phyloP scores from a whole-genome alignment of 225 moss, liverwort and hornwort species.

The Pseudisothecium myosuroides region DNA sequence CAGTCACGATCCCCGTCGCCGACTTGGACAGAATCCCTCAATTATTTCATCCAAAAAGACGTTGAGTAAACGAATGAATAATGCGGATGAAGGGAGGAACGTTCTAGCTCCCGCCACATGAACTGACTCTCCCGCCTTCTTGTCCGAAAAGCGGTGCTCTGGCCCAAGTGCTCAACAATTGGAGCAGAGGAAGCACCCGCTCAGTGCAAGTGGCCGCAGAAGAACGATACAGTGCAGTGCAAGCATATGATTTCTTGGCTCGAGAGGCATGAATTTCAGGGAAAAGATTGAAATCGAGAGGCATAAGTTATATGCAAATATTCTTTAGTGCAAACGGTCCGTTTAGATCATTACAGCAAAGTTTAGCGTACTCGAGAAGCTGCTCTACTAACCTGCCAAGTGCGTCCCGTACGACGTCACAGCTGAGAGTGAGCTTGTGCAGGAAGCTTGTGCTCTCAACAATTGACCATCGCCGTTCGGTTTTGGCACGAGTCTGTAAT shows the following conservation, averaged over 20 bases:
- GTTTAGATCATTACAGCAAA: not conserved
- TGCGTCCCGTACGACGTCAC: not conserved
- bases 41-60: not conserved
- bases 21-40: not conserved
- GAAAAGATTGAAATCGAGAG: not conserved
- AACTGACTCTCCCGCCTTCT: not conserved
- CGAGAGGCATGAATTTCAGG: not conserved
- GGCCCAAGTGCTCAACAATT: not conserved
- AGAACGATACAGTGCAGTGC: no score
- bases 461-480: not conserved
- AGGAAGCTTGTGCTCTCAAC: not conserved
- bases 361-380: slow-evolving; percentile 1
- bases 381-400: not conserved
- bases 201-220: not conserved
- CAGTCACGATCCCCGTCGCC: not conserved
- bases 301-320: no score
- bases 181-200: not conserved
- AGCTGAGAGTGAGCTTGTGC: not conserved
- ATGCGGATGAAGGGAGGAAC: not conserved
- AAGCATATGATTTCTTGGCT: not conserved
- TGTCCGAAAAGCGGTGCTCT: not conserved
- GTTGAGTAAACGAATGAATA: not conserved
- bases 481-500: not conserved
- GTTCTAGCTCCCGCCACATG: not conserved
- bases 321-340: not conserved